phyloP scores from a whole-genome alignment of 2,329 filamentous ascomycete genomes.

The Aspergillus versicolor region DNA sequence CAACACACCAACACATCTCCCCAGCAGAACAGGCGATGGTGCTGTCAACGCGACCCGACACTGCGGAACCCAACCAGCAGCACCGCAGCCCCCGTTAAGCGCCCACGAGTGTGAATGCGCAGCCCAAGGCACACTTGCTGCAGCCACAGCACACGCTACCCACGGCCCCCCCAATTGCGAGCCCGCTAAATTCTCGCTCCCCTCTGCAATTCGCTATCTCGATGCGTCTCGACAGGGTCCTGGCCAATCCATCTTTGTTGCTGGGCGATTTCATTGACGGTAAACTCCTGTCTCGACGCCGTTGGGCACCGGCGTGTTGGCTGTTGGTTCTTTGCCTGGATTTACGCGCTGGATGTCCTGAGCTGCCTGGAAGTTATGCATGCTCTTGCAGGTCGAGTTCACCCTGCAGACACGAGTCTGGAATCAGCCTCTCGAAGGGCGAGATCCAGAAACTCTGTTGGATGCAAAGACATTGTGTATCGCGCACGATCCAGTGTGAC shows the following conservation, averaged over 20 bases:
- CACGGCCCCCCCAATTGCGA: neutral
- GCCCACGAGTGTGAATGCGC: constrained; percentile 6
- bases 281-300: too few relatives aligned
- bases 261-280: too few relatives aligned
- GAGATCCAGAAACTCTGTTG: too few relatives aligned
- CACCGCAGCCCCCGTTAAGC: neutral
- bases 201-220: neutral
- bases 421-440: neutral
- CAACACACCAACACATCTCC: neutral
- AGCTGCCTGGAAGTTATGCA: too few relatives aligned
- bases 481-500: too few relatives aligned
- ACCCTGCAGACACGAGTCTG: neutral
- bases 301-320: neutral
- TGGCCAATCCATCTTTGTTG: too few relatives aligned
- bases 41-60: neutral
- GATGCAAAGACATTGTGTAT: too few relatives aligned
- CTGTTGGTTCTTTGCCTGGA: neutral
- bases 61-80: constrained; percentile 6
- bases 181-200: constrained; percentile 7
- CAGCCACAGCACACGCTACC: constrained; percentile 9
- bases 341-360: too few relatives aligned
- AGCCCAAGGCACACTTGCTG: constrained; percentile 8
- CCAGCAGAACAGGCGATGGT: neutral
- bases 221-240: too few relatives aligned
- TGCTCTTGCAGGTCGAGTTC: too few relatives aligned